These are phyloP conservation scores for Colletotrichum sp. DNA, from an alignment of 2,329 filamentous ascomycete species.

Conservation along the genomic window DNA sequence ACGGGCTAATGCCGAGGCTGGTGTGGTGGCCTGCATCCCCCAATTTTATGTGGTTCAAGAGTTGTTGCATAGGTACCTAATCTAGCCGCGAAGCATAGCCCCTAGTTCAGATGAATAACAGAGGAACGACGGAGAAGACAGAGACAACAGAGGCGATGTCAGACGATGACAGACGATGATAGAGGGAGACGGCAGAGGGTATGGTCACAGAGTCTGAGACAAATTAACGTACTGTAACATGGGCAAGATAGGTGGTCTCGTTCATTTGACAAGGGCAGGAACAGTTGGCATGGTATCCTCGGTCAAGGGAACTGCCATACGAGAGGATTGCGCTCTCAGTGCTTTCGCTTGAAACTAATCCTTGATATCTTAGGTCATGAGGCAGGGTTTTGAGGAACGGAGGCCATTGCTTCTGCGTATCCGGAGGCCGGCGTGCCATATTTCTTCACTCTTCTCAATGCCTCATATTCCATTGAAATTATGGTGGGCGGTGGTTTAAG, in stretches of 20 bases:
- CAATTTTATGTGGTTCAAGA: too few species aligned
- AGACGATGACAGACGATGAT: background rate
- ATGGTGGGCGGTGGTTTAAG: background rate
- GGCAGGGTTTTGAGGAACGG: background rate
- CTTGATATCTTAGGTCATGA: too few species aligned
- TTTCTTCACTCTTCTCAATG: background rate
- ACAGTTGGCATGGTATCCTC: background rate
- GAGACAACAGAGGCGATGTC: too few species aligned
- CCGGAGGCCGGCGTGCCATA: accelerated
- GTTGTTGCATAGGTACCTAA: too few species aligned
- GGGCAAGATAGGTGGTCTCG: background rate
- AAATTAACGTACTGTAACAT: background rate
- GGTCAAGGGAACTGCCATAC: background rate
- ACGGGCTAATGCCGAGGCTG: too few species aligned
- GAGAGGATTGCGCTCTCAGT: too few species aligned
- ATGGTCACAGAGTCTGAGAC: background rate
- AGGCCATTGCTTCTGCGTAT: background rate
- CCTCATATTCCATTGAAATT: background rate
- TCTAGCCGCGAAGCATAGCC: too few species aligned
- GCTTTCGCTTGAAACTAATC: too few species aligned
- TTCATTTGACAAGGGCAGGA: background rate
- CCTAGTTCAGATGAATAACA: too few species aligned
- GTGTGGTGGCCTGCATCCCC: too few species aligned
- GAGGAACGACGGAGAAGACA: too few species aligned
- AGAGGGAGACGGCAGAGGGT: background rate